Percentiles rank a stretch among this genome's conserved stretches.
phyloP scores from a whole-genome alignment of 208 protist species.

The Leishmania guyanensis region DNA sequence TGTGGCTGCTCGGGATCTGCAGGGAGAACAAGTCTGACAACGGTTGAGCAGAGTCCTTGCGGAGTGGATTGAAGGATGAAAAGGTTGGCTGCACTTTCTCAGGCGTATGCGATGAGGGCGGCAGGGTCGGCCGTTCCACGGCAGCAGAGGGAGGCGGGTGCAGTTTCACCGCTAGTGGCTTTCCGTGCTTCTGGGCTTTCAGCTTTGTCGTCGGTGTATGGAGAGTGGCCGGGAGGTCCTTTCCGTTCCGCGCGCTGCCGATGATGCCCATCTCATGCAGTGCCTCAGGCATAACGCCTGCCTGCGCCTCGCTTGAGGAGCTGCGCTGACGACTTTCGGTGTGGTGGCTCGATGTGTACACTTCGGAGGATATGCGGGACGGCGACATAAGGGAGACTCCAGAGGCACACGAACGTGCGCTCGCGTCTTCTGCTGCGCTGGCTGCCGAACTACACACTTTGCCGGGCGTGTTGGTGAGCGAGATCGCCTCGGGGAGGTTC shows the following conservation, averaged over 20 bases:
- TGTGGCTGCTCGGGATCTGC: not conserved
- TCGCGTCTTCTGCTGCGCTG: not conserved
- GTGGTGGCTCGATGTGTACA: slow-evolving; percentile 1
- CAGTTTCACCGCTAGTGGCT: not conserved
- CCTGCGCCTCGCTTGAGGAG: not conserved
- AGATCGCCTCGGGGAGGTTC: slow-evolving; percentile 32
- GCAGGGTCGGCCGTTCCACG: not conserved
- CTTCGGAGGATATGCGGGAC: slow-evolving; percentile 5
- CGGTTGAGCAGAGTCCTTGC: slow-evolving; percentile 1
- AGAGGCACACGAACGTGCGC: not conserved
- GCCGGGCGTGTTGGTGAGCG: slow-evolving; percentile 16
- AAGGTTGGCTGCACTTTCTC: not conserved
- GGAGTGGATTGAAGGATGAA: not conserved
- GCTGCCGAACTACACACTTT: slow-evolving; percentile 6
- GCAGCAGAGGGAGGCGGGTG: not conserved
- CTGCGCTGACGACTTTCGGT: slow-evolving; percentile 7
- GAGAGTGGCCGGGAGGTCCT: not conserved
- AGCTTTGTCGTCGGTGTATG: no score
- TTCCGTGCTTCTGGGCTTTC: not conserved
- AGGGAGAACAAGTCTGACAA: slow-evolving; percentile 10
- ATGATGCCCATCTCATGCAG: not conserved
- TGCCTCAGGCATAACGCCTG: not conserved
- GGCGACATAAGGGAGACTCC: not conserved
- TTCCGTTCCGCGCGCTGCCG: not conserved
- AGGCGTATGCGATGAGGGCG: not conserved